Conservation (phyloP, 305 asterid genomes). For the Ruellia speciosa region DNA sequence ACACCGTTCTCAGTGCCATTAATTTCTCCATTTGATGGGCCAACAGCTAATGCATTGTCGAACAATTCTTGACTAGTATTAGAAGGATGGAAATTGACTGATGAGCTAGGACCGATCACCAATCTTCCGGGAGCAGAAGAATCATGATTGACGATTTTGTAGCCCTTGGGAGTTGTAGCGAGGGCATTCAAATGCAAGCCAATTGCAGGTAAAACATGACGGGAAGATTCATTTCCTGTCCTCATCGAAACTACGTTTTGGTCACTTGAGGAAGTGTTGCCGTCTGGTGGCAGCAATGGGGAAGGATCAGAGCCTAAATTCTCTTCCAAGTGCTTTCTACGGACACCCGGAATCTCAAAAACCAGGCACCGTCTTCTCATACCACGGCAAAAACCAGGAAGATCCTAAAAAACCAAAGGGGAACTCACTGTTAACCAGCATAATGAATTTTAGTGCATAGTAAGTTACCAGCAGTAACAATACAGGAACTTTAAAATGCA, state of each 20-base stretch:
- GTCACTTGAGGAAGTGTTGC: slow-evolving; percentile 29
- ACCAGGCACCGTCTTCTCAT: slow-evolving; percentile 86
- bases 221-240: slow-evolving; percentile 40
- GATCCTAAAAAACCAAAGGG: slow-evolving; percentile 33
- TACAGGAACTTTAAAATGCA: too few relatives aligned
- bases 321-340: slow-evolving; percentile 50
- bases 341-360: slow-evolving; percentile 64
- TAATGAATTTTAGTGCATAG: not conserved
- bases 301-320: slow-evolving; percentile 39
- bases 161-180: slow-evolving; percentile 65
- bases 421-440: not conserved
- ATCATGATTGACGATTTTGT: slow-evolving; percentile 40
- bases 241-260: slow-evolving; percentile 31
- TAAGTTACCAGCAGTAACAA: too few relatives aligned
- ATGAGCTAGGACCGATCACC: slow-evolving; percentile 48
- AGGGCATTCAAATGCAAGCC: slow-evolving; percentile 91
- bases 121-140: slow-evolving; percentile 47
- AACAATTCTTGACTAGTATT: slow-evolving; percentile 34
- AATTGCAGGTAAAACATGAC: slow-evolving; percentile 60
- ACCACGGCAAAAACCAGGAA: slow-evolving; percentile 70
- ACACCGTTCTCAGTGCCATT: slow-evolving; percentile 31
- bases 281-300: slow-evolving; percentile 30
- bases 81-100: slow-evolving; percentile 37
- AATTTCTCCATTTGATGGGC: slow-evolving; percentile 35
- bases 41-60: slow-evolving; percentile 26